phyloP scores from a whole-genome alignment of 805 yeast genomes.

The Schizosaccharomyces cryophilus region DNA sequence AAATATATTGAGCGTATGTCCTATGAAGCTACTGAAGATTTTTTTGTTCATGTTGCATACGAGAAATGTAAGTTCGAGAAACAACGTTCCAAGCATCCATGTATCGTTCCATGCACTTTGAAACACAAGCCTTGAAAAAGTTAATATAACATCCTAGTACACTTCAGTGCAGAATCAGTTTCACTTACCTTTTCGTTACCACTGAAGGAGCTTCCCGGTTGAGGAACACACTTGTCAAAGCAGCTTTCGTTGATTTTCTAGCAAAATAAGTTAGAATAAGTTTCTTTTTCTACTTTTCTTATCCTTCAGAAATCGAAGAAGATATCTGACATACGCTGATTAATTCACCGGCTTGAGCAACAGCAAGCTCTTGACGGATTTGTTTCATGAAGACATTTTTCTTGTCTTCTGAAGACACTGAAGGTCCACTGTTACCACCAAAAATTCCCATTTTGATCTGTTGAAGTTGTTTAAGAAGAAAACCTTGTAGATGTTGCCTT shows the following conservation, averaged over 20 bases:
- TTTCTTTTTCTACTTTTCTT: too few species aligned
- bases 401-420: neutral
- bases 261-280: neutral
- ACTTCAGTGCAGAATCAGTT: too few species aligned
- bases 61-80: conserved; percentile 40
- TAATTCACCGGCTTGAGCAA: conserved; percentile 2
- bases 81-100: conserved; percentile 62
- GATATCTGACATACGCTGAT: neutral
- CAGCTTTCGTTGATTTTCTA: conserved; percentile 48
- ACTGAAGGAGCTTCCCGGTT: conserved; percentile 24
- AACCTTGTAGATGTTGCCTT: too few species aligned
- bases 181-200: conserved; percentile 20
- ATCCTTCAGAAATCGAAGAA: neutral
- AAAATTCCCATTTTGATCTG: neutral
- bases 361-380: conserved; percentile 1
- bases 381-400: conserved; percentile 1
- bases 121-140: conserved; percentile 22
- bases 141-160: neutral
- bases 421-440: neutral
- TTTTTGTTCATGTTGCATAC: conserved; percentile 24
- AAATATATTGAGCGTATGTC: too few species aligned
- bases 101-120: conserved; percentile 48
- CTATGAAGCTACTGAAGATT: neutral
- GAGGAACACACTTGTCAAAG: conserved; percentile 39
- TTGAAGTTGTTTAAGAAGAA: neutral